Percentiles rank a stretch among this genome's conserved stretches.
Evolutionary conservation across 192 early-diverging fungal species (phyloP).

Genomic region (Rhizoclosmatium sp.): DNA sequence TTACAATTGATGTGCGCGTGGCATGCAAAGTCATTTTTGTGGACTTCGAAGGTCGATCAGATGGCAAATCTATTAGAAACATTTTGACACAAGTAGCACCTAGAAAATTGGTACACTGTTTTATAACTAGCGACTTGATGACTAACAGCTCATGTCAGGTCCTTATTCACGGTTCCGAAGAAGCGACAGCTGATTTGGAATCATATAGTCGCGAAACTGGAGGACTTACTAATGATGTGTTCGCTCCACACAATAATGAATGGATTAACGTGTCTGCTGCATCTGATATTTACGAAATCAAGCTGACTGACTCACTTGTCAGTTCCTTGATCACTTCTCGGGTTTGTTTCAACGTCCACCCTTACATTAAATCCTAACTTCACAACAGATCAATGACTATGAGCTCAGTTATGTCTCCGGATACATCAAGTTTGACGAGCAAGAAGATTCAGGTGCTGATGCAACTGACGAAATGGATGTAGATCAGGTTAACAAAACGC

Average conservation of each 20-base stretch:
- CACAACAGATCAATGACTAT: constrained; percentile 72
- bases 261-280: constrained; percentile 89
- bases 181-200: constrained; percentile 73
- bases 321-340: constrained; percentile 68
- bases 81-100: constrained; percentile 84
- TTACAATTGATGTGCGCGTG: constrained; percentile 49
- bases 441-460: constrained; percentile 46
- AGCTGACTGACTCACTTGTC: constrained; percentile 89
- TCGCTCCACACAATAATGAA: constrained; percentile 81
- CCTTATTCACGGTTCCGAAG: constrained; percentile 83
- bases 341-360: too few species aligned
- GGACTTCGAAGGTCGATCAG: constrained; percentile 91
- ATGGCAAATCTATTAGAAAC: constrained; percentile 84
- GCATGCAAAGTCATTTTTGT: constrained; percentile 83
- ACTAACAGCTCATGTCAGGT: constrained; percentile 48
- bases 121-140: not conserved
- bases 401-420: constrained; percentile 81
- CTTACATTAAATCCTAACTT: not conserved
- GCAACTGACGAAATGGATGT: constrained; percentile 3
- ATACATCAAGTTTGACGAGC: constrained; percentile 64
- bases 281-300: constrained; percentile 81
- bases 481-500: not conserved
- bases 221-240: constrained; percentile 86
- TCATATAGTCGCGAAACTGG: constrained; percentile 65
- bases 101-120: constrained; percentile 72